phyloP scores from a whole-genome alignment of 345 rosid genomes.

The Gynandropsis gynandra region DNA sequence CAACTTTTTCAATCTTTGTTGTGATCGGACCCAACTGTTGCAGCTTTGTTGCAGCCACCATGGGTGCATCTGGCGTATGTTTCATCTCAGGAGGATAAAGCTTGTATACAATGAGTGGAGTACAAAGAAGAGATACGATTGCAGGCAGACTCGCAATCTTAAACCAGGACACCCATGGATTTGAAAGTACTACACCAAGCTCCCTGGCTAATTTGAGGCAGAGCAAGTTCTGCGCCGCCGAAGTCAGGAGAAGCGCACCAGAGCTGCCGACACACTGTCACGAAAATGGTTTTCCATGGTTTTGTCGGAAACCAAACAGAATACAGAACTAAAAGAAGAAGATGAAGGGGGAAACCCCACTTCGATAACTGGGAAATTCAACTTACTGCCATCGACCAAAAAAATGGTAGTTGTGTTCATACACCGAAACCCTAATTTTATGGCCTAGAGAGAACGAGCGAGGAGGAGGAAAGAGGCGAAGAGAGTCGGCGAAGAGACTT shows the following conservation, averaged over 20 bases:
- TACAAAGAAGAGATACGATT: slow-evolving; percentile 55
- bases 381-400: too few species aligned
- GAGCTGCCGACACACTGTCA: slow-evolving; percentile 71
- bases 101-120: slow-evolving; percentile 70
- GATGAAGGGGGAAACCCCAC: too few species aligned
- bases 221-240: slow-evolving; percentile 90
- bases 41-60: slow-evolving; percentile 75
- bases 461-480: too few species aligned
- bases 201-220: slow-evolving; percentile 93
- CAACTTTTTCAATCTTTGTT: too few species aligned
- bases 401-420: too few species aligned
- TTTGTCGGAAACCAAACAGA: too few species aligned
- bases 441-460: too few species aligned
- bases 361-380: too few species aligned
- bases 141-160: slow-evolving; percentile 89
- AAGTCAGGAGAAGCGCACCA: slow-evolving; percentile 87
- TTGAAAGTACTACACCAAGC: slow-evolving; percentile 64
- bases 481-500: too few species aligned
- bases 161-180: slow-evolving; percentile 93
- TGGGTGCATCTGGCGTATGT: slow-evolving; percentile 95
- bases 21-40: slow-evolving; percentile 71
- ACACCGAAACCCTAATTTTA: too few species aligned
- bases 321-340: too few species aligned
- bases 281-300: too few species aligned
- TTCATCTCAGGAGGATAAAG: slow-evolving; percentile 87